Evolutionary conservation across 345 rosid species (phyloP).

Genomic region (Isatis tinctoria): DNA sequence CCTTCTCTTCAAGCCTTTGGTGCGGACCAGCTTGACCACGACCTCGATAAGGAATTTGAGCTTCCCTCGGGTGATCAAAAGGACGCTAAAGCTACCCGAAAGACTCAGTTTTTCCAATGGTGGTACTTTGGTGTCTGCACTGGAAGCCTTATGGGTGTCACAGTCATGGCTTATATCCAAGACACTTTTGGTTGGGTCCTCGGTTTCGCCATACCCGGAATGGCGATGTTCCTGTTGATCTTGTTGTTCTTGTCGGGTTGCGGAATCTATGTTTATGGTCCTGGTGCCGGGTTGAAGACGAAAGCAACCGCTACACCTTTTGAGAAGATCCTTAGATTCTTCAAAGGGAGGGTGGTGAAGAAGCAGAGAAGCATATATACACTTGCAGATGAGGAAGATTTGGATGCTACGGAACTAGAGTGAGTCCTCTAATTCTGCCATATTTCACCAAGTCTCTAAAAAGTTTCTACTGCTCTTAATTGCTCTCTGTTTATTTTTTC

Average conservation of each 20-base stretch:
- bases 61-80: conserved; percentile 39
- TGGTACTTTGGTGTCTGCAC: conserved; percentile 88
- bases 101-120: conserved; percentile 72
- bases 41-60: conserved; percentile 38
- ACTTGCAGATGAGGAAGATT: conserved; percentile 39
- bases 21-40: conserved; percentile 66
- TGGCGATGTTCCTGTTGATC: conserved; percentile 50
- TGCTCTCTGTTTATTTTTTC: not conserved
- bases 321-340: conserved; percentile 25
- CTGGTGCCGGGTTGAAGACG: conserved; percentile 4
- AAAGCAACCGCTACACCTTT: conserved; percentile 25
- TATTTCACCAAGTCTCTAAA: not conserved
- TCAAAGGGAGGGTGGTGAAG: conserved; percentile 37
- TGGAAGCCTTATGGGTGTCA: conserved; percentile 88
- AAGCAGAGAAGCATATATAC: conserved; percentile 33
- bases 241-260: conserved; percentile 55
- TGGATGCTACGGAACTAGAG: conserved; percentile 64
- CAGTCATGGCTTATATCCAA: conserved; percentile 78
- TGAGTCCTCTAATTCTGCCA: conserved; percentile 36
- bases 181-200: conserved; percentile 90
- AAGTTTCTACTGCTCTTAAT: not conserved
- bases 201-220: conserved; percentile 79
- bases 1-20: conserved; percentile 95
- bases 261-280: conserved; percentile 41
- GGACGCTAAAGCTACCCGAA: conserved; percentile 44